Evolutionary conservation across 768 basidiomycete genomes (phyloP).

Genomic region (Kwoniella europaea): DNA sequence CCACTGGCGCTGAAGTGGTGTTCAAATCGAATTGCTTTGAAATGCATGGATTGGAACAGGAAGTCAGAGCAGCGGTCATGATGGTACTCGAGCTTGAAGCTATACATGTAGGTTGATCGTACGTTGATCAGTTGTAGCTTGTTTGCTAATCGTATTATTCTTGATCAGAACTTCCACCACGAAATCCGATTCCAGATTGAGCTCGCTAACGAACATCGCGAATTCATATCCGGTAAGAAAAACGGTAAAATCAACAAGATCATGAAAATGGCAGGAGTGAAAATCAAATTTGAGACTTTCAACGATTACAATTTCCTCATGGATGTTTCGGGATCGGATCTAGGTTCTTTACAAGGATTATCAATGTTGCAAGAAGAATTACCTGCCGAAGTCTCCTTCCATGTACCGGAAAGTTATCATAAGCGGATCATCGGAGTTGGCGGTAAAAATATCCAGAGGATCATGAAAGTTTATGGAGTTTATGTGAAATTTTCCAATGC

Average conservation of each 20-base stretch:
- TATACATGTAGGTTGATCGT: slow-evolving; percentile 70
- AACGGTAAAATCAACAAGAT: slow-evolving; percentile 99
- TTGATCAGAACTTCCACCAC: slow-evolving; percentile 80
- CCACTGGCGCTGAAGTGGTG: slow-evolving; percentile 89
- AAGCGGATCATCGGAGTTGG: slow-evolving; percentile 99
- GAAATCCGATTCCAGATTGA: slow-evolving; percentile 99
- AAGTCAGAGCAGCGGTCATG: slow-evolving; percentile 81
- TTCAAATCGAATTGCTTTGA: slow-evolving; percentile 98
- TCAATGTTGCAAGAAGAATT: slow-evolving; percentile 92
- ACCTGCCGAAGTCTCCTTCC: slow-evolving; percentile 98
- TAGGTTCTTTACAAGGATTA: slow-evolving; percentile 82
- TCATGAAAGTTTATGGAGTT: slow-evolving; percentile 99
- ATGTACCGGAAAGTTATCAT: slow-evolving; percentile 96
- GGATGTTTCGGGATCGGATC: slow-evolving; percentile 83
- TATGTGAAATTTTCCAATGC: slow-evolving; percentile 99
- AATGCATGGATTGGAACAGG: slow-evolving; percentile 89
- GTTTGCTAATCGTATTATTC: not conserved
- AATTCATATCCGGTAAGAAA: slow-evolving; percentile 99
- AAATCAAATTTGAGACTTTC: slow-evolving; percentile 98
- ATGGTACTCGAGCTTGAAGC: slow-evolving; percentile 90
- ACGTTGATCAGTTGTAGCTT: too few relatives aligned
- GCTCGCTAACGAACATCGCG: slow-evolving; percentile 93
- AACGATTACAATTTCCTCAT: slow-evolving; percentile 89
- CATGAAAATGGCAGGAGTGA: slow-evolving; percentile 95
- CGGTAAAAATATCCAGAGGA: slow-evolving; percentile 95